phyloP scores from a whole-genome alignment of 2,329 filamentous ascomycete genomes.

The Colletotrichum theobromicola region DNA sequence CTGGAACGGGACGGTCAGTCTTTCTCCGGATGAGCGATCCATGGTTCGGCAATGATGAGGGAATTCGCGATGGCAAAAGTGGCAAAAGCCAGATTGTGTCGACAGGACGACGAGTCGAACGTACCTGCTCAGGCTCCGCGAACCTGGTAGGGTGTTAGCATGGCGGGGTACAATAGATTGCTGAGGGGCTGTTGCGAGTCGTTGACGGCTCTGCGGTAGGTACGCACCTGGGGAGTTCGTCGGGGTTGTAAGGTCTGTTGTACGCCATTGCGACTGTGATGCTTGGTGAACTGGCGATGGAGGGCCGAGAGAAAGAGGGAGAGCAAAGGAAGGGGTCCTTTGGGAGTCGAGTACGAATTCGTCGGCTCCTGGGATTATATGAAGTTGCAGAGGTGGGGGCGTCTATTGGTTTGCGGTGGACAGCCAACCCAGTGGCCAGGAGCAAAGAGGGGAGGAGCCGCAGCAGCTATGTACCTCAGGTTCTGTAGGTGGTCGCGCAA shows the following conservation, averaged over 20 bases:
- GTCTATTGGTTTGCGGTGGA: background rate
- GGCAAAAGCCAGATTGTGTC: background rate
- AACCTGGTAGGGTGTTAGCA: conserved; percentile 55
- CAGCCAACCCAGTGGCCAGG: background rate
- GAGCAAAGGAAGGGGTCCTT: background rate
- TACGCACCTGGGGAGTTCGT: conserved; percentile 88
- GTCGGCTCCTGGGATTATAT: conserved; percentile 11
- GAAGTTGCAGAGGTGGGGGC: conserved; percentile 15
- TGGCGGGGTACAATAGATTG: conserved; percentile 17
- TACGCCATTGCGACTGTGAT: conserved; percentile 77
- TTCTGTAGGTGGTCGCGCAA: background rate
- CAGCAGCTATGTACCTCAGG: conserved; percentile 5
- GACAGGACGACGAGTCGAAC: conserved; percentile 20
- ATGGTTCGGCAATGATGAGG: conserved; percentile 16
- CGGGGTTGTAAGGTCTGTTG: conserved; percentile 90
- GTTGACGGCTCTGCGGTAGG: background rate
- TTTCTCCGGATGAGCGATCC: conserved; percentile 11
- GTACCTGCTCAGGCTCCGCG: conserved; percentile 76
- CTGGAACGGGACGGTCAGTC: conserved; percentile 17
- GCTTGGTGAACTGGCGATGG: background rate
- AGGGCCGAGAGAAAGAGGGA: background rate
- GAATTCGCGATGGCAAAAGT: background rate
- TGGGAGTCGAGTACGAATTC: background rate
- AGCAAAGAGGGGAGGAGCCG: background rate
- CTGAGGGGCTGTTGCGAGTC: conserved; percentile 17